Percentiles rank a stretch among this genome's conserved stretches.
These are phyloP conservation scores for Suhomyces emberorum DNA, from an alignment of 805 yeast genomes.

Conservation along the genomic window DNA sequence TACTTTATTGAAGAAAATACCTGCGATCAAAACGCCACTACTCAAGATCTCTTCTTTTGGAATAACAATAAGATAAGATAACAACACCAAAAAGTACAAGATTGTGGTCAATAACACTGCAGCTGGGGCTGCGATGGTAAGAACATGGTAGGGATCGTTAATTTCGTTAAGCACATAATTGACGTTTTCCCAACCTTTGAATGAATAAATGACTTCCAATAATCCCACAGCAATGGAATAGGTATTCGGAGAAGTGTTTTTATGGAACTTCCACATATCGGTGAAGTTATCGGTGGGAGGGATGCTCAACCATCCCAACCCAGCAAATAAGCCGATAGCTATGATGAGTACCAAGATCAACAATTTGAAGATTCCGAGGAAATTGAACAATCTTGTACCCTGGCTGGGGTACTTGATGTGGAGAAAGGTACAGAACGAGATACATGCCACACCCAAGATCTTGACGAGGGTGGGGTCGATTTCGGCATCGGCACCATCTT, in stretches of 20 bases:
- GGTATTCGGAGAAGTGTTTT: conserved; percentile 24
- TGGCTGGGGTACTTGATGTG: conserved; percentile 48
- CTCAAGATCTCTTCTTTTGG: conserved; percentile 44
- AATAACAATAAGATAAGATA: conserved; percentile 56
- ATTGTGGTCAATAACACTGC: conserved; percentile 52
- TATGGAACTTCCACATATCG: conserved; percentile 30
- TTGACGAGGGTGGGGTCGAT: conserved; percentile 33
- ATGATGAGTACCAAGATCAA: conserved; percentile 49
- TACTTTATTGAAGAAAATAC: conserved; percentile 53
- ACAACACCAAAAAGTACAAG: conserved; percentile 53
- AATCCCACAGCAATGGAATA: conserved; percentile 56
- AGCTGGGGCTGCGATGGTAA: conserved; percentile 58
- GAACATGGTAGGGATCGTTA: conserved; percentile 52
- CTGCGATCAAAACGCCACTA: conserved; percentile 65
- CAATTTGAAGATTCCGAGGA: conserved; percentile 53
- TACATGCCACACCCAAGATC: conserved; percentile 47
- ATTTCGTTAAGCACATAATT: conserved; percentile 61
- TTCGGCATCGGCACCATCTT: conserved; percentile 14
- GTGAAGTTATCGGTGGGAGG: conserved; percentile 23
- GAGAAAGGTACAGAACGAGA: conserved; percentile 44
- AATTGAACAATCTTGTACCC: conserved; percentile 51
- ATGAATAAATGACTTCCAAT: conserved; percentile 58
- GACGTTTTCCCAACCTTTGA: conserved; percentile 70
- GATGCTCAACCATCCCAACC: conserved; percentile 25
- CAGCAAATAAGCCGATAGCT: conserved; percentile 43